phyloP scores from a whole-genome alignment of 2,329 filamentous ascomycete genomes.

The Ascomycota sp. region DNA sequence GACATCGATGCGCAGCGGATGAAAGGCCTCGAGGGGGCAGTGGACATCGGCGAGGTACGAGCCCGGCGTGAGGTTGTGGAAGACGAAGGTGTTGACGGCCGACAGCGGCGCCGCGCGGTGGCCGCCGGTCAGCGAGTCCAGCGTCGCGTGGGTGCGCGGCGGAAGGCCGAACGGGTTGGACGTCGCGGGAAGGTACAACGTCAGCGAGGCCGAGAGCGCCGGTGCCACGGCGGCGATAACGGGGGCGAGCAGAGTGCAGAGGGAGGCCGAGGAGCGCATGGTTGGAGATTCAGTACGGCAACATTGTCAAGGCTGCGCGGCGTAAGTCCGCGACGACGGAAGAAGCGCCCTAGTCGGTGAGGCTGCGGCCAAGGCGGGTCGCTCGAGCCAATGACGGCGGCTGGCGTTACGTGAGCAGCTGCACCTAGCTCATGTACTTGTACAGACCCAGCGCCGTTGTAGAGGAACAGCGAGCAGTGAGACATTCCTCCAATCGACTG shows the following conservation, averaged over 20 bases:
- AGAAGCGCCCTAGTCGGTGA: no score
- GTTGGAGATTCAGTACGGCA: no score
- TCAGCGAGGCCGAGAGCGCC: conserved; percentile 13
- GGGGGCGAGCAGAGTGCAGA: conserved; percentile 11
- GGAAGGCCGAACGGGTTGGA: conserved; percentile 35
- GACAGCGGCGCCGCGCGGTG: conserved; percentile 40
- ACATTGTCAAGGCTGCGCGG: no score
- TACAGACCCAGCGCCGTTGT: no score
- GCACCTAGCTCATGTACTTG: no score
- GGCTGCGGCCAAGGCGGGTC: no score
- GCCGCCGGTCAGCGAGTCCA: conserved; percentile 20
- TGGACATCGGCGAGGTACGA: conserved; percentile 73
- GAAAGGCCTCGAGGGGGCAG: conserved; percentile 53
- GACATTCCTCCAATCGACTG: no score
- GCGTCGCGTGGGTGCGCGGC: conserved; percentile 44
- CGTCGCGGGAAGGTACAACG: conserved; percentile 24
- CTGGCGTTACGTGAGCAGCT: no score
- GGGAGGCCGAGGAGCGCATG: conserved; percentile 17
- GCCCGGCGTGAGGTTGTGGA: conserved; percentile 47
- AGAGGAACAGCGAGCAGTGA: no score
- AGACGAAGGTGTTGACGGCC: conserved; percentile 50
- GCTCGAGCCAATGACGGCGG: no score
- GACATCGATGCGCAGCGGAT: conserved; percentile 64
- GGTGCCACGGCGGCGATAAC: conserved; percentile 11
- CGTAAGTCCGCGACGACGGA: no score